Base-by-base conservation (phyloP, 371 early-diverging fungal genomes). In the Dichotomocladium elegans region DNA sequence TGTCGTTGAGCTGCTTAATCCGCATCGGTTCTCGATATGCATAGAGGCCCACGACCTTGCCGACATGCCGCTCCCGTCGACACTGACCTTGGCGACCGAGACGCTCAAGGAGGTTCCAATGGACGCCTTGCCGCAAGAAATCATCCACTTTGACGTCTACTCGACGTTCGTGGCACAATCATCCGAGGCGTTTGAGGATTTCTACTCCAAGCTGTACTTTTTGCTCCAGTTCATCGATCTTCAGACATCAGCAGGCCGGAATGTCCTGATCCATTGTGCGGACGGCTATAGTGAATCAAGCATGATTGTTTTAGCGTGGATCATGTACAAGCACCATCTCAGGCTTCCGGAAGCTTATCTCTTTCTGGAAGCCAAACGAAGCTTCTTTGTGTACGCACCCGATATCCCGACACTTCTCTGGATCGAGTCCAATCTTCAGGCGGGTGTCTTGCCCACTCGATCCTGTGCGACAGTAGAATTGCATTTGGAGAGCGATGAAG, bases 221-320 rank as follows among this genome's bases (percentile, higher is more conserved):
- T 34, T 85, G 47, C 44, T 78, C 51, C 47, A 37, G 26, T 66
- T 76, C 53, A 66, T 80, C 53, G 60, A 66, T 19, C 54, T 63
- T 22, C 68, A 75, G 53, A 46, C 62, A 14, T 51, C 53, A 4
- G 19, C 49, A 8, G 57, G 66, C 9, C 67, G 77, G 4, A 62
- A 60, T 6, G 70, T 80, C 7, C 55, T 85, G 28, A 74, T 85
- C 42, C 81, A 85, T 51, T 85, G 83, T 40, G 63, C 78, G 2
- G 85, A 85, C 41, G 85, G 83, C 9, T 85, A 85, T 41, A 82
- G 81, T 0, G 85, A 85, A 47, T 70, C 78, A 0, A 76, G 79
- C 24, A 34, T 80, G 15, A 30, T 85, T 9, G 74, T 68, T 0
- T 57, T 85, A 12, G 54, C 66, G 12, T 76, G 78, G 58, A 53